Evolutionary conservation across 225 moss, liverwort and hornwort genomes (phyloP), one percentile per base, ranked within the genome.

Genomic region (Ulota crispa): DNA sequence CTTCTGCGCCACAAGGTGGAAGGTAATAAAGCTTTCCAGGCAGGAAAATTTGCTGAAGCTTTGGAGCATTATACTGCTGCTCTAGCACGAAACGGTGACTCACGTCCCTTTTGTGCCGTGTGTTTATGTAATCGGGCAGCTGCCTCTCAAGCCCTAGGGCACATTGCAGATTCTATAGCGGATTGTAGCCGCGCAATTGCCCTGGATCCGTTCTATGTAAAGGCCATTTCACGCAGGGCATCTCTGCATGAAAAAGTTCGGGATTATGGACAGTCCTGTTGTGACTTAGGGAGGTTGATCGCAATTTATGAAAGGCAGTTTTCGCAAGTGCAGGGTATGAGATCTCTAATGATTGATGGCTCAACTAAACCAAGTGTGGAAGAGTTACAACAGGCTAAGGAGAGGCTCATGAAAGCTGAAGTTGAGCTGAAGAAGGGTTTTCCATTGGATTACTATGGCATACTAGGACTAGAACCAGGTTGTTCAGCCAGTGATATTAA

Each of bases 151-250:
- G 94, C 97, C 16, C 86, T 98, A 60, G 97, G 95, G 59, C 88
- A 95, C 63, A 85, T 98, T 67, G 91, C 92, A 9, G 97, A 98
- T 89, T 94, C 97, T 3, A 94, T 98, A 80, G 94, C 97, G n/a
- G 97, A 98, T 81, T 98, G 97, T 78, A 98, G 97, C 68, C 93
- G 97, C 16, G 97, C 97, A 19, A 93, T 98, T 66, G 97, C 95
- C 60, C 89, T 98, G 70, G 97, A 98, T 81, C 93, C 97, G 9
- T 92, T 76, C 60, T 98, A 98, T 85, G 94, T 89, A 5, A 98
- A 98, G 89, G 97, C 97, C 24, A 98, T 98, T 63, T 98, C 97
- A 56, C 89, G 97, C 28, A 93, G 97, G 30, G 92, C 94, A 41
- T 89, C 97, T 50, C 75, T 98, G 76, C 89, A 98, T 84, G 97